Conservation (phyloP, 345 rosid genomes). For the Syzygium grande region DNA sequence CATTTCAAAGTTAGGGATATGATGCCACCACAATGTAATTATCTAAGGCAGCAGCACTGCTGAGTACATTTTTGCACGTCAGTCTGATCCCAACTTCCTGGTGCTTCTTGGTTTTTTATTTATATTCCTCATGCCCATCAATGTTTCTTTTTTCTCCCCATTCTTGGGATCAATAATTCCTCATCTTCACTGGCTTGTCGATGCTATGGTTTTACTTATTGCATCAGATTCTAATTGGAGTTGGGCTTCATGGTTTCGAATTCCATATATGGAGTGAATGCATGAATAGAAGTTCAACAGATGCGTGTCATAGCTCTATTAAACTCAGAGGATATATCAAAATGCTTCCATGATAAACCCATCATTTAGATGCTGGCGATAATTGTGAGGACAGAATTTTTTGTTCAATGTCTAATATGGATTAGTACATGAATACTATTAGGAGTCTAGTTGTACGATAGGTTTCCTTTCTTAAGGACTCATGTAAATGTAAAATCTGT, state of each 20-base stretch:
- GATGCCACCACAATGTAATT: conserved; percentile 28
- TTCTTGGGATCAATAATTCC: background rate
- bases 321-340: background rate
- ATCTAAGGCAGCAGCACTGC: conserved; percentile 35
- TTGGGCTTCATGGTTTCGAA: background rate
- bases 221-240: background rate
- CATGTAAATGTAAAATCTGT: background rate
- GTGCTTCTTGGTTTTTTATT: background rate
- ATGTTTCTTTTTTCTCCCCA: background rate
- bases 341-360: background rate
- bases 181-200: background rate
- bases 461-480: background rate
- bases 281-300: background rate
- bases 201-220: background rate
- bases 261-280: background rate
- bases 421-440: background rate
- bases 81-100: conserved; percentile 41
- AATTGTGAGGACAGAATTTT: background rate
- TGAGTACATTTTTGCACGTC: conserved; percentile 54
- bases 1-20: conserved; percentile 20
- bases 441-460: background rate
- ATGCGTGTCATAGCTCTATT: background rate
- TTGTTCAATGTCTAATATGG: background rate
- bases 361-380: background rate
- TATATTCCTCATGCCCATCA: background rate